Evolutionary conservation across 106 monocot genomes (phyloP), one percentile per base, ranked within the genome.

Genomic region (Cymbidium sinense): DNA sequence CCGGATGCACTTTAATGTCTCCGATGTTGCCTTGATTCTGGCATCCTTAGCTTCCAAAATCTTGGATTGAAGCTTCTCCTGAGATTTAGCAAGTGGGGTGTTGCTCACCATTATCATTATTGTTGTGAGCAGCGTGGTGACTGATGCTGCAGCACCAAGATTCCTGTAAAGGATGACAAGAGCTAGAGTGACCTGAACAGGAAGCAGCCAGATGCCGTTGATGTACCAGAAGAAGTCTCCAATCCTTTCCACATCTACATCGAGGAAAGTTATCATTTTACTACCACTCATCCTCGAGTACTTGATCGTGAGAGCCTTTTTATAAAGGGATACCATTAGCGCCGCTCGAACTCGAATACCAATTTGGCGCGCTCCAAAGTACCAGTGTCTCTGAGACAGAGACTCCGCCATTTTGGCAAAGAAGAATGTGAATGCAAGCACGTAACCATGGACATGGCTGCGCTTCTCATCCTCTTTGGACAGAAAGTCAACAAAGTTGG

Each of bases 31-130:
- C 28, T 90, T 91, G 9, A 93, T 93, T 28, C 95, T 76, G 5
- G 84, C 74, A 43, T 96, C 95, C 82, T 96, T 96, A 15, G 93
- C 89, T 41, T 89, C 93, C 91, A 93, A 89, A 75, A 96, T 91
- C 73, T 79, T 84, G 4, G 88, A 81, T 31, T 93, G 86, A 23
- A 96, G 84, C 69, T 41, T 91, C 83, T 91, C 82, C 31, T 93
- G 93, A 64, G 77, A 70, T 34, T 83, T 89, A 11, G 87, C 93
- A 8, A 96, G 77, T 30, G 95, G 95, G 4, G 85, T 87, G 70
- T 96, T 96, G 81, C 86, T 86, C 52, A 90, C 77, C 89, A 96
- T 93, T 23, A 93, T 86, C 13, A 87, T 33, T 2, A 93, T 43
- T 0, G 95, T 96, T 18, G 84, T 76, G 8, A 90, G 10, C 19